Evolutionary conservation across 257 asterid genomes (phyloP), one percentile per base, ranked within the genome.

Genomic region (Nicotiana undulata): DNA sequence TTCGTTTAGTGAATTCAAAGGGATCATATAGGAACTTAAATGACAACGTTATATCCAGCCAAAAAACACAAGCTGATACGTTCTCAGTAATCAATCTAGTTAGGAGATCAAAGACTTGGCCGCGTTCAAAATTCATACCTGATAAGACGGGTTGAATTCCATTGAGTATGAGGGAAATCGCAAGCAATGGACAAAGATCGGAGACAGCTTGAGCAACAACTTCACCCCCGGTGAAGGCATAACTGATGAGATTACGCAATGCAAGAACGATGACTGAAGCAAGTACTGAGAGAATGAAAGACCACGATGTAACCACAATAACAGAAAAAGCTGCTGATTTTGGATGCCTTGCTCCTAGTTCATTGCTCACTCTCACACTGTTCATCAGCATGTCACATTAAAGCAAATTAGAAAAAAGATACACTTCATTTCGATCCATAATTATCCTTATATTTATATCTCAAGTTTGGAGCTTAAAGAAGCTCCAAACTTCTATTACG

Each of bases 331-430:
- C 93, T 13, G 96, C 97, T 18, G 96, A 92, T 83, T 83, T 92
- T 37, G 97, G 96, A 83, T 91, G 93, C 29, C 91, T 88, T 0
- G 95, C 95, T 2, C 97, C 97, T 2, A 92, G 93, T 81, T 92
- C 97, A 56, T 92, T 92, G 83, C 96, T 88, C 63, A 92, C 93
- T 79, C 96, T 83, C 64, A 92, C 89, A 83, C 96, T 91, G 63
- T 28, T 46, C 24, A 68, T 16, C 40, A 67, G 3, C 61, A 74
- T 49, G 61, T 15, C 15, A 26, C 61, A 49, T 74, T 49, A 24
- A 74, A 24, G 61, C 18, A 24, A 24, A 22, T 49, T 16, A 12
- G 77, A n/a, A 74, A 13, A 20, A 46, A 28, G 22, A 72, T 22
- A 46, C 32, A 46, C 32, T 72, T 20, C 8, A 12, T 70, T n/a